Evolutionary conservation across 495 filamentous ascomycete species (phyloP), one percentile per base, ranked within the genome.

Genomic region (Tuber microsphaerosporum): DNA sequence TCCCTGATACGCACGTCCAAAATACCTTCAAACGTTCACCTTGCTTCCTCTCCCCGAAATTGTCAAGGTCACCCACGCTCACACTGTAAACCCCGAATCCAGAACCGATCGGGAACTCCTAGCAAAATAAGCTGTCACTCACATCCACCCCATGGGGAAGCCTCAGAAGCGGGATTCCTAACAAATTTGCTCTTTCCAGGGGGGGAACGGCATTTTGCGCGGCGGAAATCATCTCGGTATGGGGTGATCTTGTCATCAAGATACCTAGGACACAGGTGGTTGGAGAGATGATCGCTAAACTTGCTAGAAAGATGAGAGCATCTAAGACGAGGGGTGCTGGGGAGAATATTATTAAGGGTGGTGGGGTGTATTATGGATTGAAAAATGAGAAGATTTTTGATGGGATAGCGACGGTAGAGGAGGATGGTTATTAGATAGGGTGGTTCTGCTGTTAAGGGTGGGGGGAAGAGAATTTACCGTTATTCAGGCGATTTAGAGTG

Each of bases 1-100:
- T 90, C 0, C 86, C 94, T 0, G 95, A 99, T 82, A 89, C 87
- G 20, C 90, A 92, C 43, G 89, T 97, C 0, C 91, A 91, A 83
- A 87, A 7, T 92, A 95, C 72, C 87, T 99, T 37, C 94, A 92
- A 81, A 88, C 97, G 45, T 94, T 99, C 82, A 98, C 96, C 0
- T 97, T 99, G 82, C 82, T 97, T 42, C 91, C 94, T 1, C 73
- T 91, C 4, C 81, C 86, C 4, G 82, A 88, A 37, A 93, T 98
- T 61, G 83, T 87, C 1, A 75, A 82, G 9, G 82, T 91, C 34
- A 91, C 97, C 87, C 83, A 85, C 37, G 81, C 91, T 75, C 94
- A 97, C 75, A 85, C 83, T 26, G 20, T 85, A 20, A 87, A 92
- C 61, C 91, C 92, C 0, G 88, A 88, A 0, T 88, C 90, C 81